Percentiles rank a stretch among this genome's conserved stretches.
Conservation (phyloP, 2,329 filamentous ascomycete species). For the Neofusicoccum sp. region DNA sequence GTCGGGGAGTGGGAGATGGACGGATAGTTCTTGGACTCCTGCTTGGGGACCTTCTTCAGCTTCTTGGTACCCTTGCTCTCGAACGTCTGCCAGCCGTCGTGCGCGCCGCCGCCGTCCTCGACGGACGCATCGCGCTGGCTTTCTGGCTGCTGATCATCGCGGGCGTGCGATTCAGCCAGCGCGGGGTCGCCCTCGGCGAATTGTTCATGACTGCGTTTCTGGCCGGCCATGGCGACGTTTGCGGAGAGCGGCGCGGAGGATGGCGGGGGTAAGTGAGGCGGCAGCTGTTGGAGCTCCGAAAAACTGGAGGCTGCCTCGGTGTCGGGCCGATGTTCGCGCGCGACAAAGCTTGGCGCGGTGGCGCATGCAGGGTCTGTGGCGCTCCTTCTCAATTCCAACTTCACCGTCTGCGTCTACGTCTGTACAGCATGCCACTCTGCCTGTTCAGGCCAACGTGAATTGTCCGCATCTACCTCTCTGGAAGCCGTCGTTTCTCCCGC, state of each 20-base stretch:
- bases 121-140: neutral
- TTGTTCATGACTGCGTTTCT: slow-evolving; percentile 20
- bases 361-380: slow-evolving; percentile 1
- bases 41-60: slow-evolving; percentile 33
- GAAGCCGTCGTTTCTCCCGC: too few relatives aligned
- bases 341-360: neutral
- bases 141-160: neutral
- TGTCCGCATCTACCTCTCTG: too few relatives aligned
- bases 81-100: slow-evolving; percentile 32
- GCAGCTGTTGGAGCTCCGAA: slow-evolving; percentile 10
- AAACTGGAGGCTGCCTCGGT: slow-evolving; percentile 7
- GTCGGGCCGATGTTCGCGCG: neutral
- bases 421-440: too few relatives aligned
- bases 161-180: neutral
- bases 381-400: neutral
- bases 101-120: slow-evolving; percentile 14
- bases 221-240: slow-evolving; percentile 5
- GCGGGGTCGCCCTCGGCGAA: slow-evolving; percentile 6
- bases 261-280: neutral
- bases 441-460: too few relatives aligned
- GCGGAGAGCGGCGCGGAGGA: neutral
- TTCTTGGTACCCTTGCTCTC: slow-evolving; percentile 27
- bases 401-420: too few relatives aligned
- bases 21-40: slow-evolving; percentile 53
- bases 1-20: slow-evolving; percentile 56